A percentile compares a stretch with the other conserved stretches of the same genome.
phyloP scores from a whole-genome alignment of 2,329 filamentous ascomycete genomes.

The Talaromyces marneffei region DNA sequence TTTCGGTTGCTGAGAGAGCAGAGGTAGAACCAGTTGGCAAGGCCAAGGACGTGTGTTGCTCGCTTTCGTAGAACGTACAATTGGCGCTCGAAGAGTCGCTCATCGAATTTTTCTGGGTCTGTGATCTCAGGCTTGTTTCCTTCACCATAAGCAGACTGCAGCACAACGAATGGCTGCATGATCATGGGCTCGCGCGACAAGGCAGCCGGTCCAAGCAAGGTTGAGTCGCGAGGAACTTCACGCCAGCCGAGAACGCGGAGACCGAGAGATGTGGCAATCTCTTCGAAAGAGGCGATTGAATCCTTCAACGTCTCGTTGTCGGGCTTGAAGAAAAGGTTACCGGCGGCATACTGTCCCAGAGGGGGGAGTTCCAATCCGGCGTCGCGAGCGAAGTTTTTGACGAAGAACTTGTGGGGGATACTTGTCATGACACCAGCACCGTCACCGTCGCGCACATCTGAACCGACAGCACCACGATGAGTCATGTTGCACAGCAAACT shows the following conservation, averaged over 20 bases:
- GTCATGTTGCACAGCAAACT: conserved; percentile 99
- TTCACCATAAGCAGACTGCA: conserved; percentile 75
- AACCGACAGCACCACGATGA: conserved; percentile 95
- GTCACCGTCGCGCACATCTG: conserved; percentile 94
- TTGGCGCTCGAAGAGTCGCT: conserved; percentile 82
- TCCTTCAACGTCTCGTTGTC: conserved; percentile 83
- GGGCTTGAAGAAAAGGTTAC: conserved; percentile 98
- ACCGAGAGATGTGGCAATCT: conserved; percentile 80
- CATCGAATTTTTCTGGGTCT: conserved; percentile 75
- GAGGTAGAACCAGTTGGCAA: conserved; percentile 98
- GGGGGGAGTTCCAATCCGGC: conserved; percentile 81
- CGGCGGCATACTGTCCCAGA: conserved; percentile 88
- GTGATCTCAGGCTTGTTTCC: conserved; percentile 72
- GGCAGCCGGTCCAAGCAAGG: conserved; percentile 84
- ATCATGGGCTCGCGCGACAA: conserved; percentile 92
- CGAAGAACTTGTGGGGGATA: conserved; percentile 95
- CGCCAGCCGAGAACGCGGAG: conserved; percentile 93
- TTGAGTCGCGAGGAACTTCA: conserved; percentile 89
- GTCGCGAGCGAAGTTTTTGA: conserved; percentile 95
- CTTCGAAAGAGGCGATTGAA: conserved; percentile 88
- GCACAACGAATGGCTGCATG: conserved; percentile 89
- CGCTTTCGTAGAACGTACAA: conserved; percentile 92
- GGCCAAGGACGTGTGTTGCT: conserved; percentile 85
- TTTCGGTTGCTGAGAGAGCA: conserved; percentile 97
- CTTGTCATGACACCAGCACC: conserved; percentile 99